A percentile compares a stretch with the other conserved stretches of the same genome.
Conservation (phyloP, 495 filamentous ascomycete species). For the Rusavskia elegans region DNA sequence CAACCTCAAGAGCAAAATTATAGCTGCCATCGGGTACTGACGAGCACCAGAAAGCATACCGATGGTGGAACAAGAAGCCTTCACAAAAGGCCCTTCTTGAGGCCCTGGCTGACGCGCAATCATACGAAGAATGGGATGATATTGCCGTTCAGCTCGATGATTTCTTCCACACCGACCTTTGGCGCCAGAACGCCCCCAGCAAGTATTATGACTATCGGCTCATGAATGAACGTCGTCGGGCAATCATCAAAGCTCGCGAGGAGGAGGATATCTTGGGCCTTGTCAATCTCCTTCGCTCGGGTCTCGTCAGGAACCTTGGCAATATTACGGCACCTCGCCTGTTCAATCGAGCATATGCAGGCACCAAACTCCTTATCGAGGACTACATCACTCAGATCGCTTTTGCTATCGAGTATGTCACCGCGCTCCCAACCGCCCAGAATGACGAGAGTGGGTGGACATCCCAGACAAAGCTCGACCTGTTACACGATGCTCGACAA, state of each 20-base stretch:
- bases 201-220: constrained; percentile 80
- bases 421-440: constrained; percentile 46
- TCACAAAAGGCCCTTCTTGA: constrained; percentile 38
- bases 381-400: constrained; percentile 80
- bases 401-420: constrained; percentile 62
- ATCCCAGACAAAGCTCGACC: constrained; percentile 72
- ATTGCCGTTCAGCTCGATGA: constrained; percentile 67
- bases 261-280: constrained; percentile 59
- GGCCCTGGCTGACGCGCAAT: constrained; percentile 42
- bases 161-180: constrained; percentile 61
- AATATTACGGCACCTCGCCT: constrained; percentile 77
- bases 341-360: constrained; percentile 73
- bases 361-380: constrained; percentile 80
- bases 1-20: neutral
- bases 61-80: constrained; percentile 38
- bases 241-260: constrained; percentile 58
- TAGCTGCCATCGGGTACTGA: neutral
- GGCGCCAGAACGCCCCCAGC: constrained; percentile 71
- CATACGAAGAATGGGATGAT: constrained; percentile 74
- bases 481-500: constrained; percentile 79
- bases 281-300: constrained; percentile 66
- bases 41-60: constrained; percentile 30
- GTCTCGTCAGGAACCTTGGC: constrained; percentile 78
- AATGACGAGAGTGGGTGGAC: constrained; percentile 43
- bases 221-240: constrained; percentile 60